Evolutionary conservation across 106 monocot genomes (phyloP), one percentile per base, ranked within the genome.

Genomic region (Acanthochlamys bracteata): DNA sequence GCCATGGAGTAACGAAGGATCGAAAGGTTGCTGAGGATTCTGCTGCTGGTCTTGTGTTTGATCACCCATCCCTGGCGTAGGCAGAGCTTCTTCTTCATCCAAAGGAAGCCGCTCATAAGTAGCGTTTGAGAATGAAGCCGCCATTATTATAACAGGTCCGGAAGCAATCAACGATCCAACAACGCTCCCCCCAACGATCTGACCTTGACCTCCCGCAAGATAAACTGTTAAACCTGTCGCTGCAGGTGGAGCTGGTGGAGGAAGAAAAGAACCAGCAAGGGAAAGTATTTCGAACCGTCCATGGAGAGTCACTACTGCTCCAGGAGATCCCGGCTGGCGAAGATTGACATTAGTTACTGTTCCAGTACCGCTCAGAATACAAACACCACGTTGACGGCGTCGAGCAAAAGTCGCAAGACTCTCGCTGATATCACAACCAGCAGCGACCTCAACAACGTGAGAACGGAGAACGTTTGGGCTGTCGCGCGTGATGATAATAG

Each of bases 41-140:
- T 73, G 65, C 25, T 64, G 62, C 42, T 66, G 71, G 4, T 59
- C 53, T 61, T 61, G 71, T 42, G 54, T 54, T 42, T 42, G 72
- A 54, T 47, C 62, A 23, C 53, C 53, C 6, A 42, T 20, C 55
- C 41, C 20, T 43, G 73, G 20, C 73, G 49, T 25, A 13, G 55
- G 55, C 55, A 55, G 1, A 20, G 20, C 55, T 20, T 55, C 55
- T 17, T 55, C 55, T 22, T 55, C 55, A 20, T 55, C 55, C 20
- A 55, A 20, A 1, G 55, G 55, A 55, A 55, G 55, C 20, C 55
- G n/a, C 55, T 55, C 55, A 20, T 20, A 55, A 20, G 55, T 55
- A 10, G 55, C 55, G 55, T 55, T 55, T 3, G 55, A 55, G 55
- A 55, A 55, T 10, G 55, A 55, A 19, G 55, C 55, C 55, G 10